These are phyloP conservation scores for Coemansia nantahalensis DNA, from an alignment of 192 early-diverging fungal species.

Conservation along the genomic window DNA sequence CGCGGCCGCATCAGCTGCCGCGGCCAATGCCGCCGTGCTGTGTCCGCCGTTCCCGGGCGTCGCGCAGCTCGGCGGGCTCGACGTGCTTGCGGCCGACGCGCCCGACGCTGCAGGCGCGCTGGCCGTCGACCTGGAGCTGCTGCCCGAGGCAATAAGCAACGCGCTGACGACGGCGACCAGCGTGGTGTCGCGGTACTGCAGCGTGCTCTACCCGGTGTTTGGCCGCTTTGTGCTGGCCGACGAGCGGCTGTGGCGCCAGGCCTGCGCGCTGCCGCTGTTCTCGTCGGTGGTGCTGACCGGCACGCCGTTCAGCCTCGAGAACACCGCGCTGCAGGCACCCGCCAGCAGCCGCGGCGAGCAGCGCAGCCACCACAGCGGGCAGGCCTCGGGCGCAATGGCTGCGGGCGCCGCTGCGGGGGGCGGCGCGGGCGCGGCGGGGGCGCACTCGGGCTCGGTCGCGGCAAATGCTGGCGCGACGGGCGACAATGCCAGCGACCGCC, in stretches of 20 bases:
- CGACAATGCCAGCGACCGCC: constrained; percentile 17
- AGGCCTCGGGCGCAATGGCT: background rate
- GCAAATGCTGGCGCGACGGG: background rate
- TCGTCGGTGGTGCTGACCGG: constrained; percentile 45
- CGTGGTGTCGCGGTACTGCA: constrained; percentile 45
- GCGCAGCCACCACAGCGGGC: background rate
- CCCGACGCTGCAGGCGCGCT: background rate
- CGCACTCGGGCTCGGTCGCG: background rate
- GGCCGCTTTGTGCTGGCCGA: constrained; percentile 44
- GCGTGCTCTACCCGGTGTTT: constrained; percentile 38
- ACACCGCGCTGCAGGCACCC: constrained; percentile 19
- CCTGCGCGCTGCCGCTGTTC: constrained; percentile 36
- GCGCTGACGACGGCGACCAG: constrained; percentile 31
- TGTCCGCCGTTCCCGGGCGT: constrained; percentile 44
- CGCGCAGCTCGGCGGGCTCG: constrained; percentile 42
- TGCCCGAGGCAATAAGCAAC: constrained; percentile 35
- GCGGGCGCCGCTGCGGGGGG: background rate
- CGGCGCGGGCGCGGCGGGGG: background rate
- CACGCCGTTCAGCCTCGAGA: constrained; percentile 28
- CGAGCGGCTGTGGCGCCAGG: constrained; percentile 43
- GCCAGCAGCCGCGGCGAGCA: constrained; percentile 5
- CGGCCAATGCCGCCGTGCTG: background rate
- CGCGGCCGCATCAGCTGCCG: background rate
- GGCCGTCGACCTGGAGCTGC: constrained; percentile 9
- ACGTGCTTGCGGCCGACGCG: constrained; percentile 17